Base-by-base conservation (phyloP, 2,329 filamentous ascomycete species). In the Phialophora verrucosa region DNA sequence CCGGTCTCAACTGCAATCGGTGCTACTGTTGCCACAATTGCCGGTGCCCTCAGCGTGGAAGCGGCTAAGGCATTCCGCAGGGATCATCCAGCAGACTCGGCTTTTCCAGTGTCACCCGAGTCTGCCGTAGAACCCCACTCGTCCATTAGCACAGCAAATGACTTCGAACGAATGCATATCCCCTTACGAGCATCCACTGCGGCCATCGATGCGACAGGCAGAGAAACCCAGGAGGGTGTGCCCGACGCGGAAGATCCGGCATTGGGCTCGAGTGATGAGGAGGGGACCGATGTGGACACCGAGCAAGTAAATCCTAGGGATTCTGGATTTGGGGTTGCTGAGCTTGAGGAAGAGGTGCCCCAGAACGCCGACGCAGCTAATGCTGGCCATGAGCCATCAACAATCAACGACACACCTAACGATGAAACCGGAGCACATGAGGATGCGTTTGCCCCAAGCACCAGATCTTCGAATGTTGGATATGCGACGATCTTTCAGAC, bases 41-140 rank as follows among this genome's bases (percentile, higher is more conserved):
- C 71, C n/a, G 70, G 71, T 32, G 71, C 70, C 17, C 59, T 73
- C 31, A 69, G 67, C 50, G 67, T 69, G 20, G 69, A 71, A 64
- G 69, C 69, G 27, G 61, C 66, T 8, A 60, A 64, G 59, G 66
- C 54, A 20, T 53, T 64, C 25, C 65, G 66, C 11, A 64, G 65
- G 59, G 65, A 64, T 17, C 35, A 66, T n/a, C 35, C 54, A 10
- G 14, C 47, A n/a, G 20, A 25, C n/a, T 14, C 61, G 35, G 57
- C 20, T 10, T 42, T 53, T 27, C 53, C 53, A 17, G 29, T 17
- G 4, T 55, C 53, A 25, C 50, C 64, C 23, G 50, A 23, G n/a
- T 32, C 35, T 55, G 53, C 49, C 32, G 42, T 51, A 17, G 44
- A 51, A 29, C 32, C 49, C 27, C 53, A 57, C 6, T 14, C 54